Conservation (phyloP, 2,329 filamentous ascomycete species). For the Fusarium armeniacum region DNA sequence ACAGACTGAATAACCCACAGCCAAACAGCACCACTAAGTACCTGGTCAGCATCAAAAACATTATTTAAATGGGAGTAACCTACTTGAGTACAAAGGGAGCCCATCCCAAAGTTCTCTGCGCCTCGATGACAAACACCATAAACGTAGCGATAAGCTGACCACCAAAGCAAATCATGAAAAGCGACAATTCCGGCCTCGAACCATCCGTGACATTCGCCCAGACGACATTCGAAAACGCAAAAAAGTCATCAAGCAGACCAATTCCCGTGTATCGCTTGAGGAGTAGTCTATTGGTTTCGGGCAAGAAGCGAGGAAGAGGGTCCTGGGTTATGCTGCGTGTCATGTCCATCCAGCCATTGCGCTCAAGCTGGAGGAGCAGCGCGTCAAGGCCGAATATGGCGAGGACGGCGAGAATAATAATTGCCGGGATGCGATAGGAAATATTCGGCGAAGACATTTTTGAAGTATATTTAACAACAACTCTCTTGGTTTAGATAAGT, state of each 20-base stretch:
- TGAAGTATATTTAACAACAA: background rate
- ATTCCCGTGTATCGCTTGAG: constrained; percentile 43
- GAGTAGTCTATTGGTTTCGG: constrained; percentile 37
- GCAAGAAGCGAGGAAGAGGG: constrained; percentile 37
- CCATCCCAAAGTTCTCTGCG: constrained; percentile 28
- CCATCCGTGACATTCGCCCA: constrained; percentile 47
- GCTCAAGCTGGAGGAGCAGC: constrained; percentile 42
- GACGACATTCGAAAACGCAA: constrained; percentile 41
- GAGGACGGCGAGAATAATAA: constrained; percentile 35
- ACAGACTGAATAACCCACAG: constrained; percentile 40
- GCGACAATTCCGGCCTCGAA: constrained; percentile 40
- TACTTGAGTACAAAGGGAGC: constrained; percentile 42
- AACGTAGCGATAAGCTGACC: constrained; percentile 43
- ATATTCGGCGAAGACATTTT: constrained; percentile 18
- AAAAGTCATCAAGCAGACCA: constrained; percentile 32
- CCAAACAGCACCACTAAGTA: constrained; percentile 46
- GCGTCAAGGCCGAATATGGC: constrained; percentile 44
- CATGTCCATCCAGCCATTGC: constrained; percentile 42
- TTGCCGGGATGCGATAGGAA: constrained; percentile 26
- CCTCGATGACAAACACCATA: constrained; percentile 42
- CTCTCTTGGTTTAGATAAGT: background rate
- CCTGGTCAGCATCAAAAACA: background rate
- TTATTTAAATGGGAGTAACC: background rate
- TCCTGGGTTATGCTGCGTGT: constrained; percentile 33
- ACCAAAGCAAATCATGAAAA: constrained; percentile 45